phyloP scores from a whole-genome alignment of 495 filamentous ascomycete genomes.

The Neurospora sublineolata region DNA sequence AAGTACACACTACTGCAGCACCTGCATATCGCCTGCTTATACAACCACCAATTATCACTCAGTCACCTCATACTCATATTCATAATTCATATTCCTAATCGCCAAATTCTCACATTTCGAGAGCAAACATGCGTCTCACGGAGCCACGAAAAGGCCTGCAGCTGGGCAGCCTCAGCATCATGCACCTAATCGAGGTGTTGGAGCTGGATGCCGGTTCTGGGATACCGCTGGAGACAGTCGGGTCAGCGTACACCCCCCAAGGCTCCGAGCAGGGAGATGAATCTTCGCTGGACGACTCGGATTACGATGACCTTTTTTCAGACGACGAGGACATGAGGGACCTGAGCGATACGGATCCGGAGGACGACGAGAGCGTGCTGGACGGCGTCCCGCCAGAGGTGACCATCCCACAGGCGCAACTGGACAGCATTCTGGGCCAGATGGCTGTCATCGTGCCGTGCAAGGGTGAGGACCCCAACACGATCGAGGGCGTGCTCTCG shows the following conservation, averaged over 20 bases:
- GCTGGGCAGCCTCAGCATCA: not conserved
- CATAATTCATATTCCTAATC: not conserved
- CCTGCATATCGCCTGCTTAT: not conserved
- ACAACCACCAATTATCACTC: not conserved
- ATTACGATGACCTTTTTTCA: not conserved
- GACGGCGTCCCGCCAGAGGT: not conserved
- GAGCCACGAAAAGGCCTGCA: not conserved
- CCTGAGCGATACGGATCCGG: not conserved
- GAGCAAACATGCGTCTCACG: not conserved
- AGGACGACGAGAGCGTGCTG: not conserved
- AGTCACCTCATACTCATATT: not conserved
- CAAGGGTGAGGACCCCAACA: slow-evolving; percentile 14
- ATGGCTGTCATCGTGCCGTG: slow-evolving; percentile 21
- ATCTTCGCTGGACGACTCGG: not conserved
- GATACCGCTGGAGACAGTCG: not conserved
- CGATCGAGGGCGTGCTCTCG: slow-evolving; percentile 18
- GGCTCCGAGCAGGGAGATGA: not conserved
- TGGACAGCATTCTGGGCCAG: slow-evolving; percentile 3
- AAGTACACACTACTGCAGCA: not conserved
- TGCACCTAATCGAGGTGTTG: slow-evolving; percentile 2
- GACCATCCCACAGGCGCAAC: not conserved
- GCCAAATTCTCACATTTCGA: not conserved
- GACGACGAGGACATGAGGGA: not conserved
- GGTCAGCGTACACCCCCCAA: not conserved
- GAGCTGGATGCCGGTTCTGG: slow-evolving; percentile 1